Percentiles rank a stretch among this genome's conserved stretches.
Conservation (phyloP, 495 filamentous ascomycete genomes). For the Lichina pygmaea region DNA sequence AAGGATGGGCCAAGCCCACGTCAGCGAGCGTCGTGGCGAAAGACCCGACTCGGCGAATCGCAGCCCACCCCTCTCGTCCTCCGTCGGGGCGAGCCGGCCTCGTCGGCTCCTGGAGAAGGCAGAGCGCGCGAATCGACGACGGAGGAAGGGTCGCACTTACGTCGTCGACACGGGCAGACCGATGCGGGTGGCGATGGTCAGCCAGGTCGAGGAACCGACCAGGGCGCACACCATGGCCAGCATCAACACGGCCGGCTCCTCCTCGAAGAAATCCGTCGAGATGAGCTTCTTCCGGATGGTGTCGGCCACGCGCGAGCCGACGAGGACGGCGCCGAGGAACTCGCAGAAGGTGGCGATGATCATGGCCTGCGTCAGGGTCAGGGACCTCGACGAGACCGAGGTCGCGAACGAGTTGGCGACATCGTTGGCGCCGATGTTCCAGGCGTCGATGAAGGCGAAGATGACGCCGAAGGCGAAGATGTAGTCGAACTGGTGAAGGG, state of each 20-base stretch:
- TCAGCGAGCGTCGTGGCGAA: too few relatives aligned
- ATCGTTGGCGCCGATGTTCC: conserved; percentile 5
- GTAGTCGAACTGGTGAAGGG: conserved; percentile 8
- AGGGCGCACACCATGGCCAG: conserved; percentile 30
- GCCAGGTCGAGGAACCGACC: conserved; percentile 24
- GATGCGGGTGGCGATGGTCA: conserved; percentile 34
- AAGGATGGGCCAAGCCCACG: too few relatives aligned
- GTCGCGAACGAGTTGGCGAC: conserved; percentile 20
- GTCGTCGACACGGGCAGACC: conserved; percentile 35
- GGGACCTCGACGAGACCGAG: conserved; percentile 37
- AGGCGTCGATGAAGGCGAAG: conserved; percentile 7
- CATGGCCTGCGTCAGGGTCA: conserved; percentile 41
- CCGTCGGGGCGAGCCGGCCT: too few relatives aligned
- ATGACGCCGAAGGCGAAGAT: conserved; percentile 8
- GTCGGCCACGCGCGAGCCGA: conserved; percentile 32
- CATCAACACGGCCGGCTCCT: conserved; percentile 29
- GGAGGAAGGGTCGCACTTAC: conserved; percentile 23
- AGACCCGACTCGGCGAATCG: too few relatives aligned
- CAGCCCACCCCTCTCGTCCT: too few relatives aligned
- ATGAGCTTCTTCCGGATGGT: conserved; percentile 36
- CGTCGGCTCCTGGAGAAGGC: too few relatives aligned
- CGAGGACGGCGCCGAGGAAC: conserved; percentile 32
- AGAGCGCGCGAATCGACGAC: too few relatives aligned
- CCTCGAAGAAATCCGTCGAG: conserved; percentile 18
- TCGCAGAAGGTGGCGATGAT: conserved; percentile 38